Conservation (phyloP, 768 basidiomycete species). For the Rhizopogon vinicolor region DNA sequence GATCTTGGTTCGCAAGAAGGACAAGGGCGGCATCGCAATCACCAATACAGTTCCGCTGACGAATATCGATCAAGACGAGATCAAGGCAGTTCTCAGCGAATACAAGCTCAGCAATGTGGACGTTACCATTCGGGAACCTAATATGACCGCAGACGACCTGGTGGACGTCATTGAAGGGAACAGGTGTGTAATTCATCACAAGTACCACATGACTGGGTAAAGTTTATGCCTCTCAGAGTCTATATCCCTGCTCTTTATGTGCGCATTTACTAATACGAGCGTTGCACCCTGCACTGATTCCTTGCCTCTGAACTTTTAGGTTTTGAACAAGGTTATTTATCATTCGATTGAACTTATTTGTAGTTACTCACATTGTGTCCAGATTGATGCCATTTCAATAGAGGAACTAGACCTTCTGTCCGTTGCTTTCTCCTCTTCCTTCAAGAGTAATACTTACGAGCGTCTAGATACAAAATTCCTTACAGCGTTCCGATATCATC, state of each 20-base stretch:
- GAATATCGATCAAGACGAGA: constrained; percentile 93
- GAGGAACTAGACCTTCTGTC: constrained; percentile 93
- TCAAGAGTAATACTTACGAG: not conserved
- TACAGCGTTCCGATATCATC: constrained; percentile 94
- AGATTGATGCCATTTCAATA: constrained; percentile 98
- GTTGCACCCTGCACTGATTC: not conserved
- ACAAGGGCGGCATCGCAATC: constrained; percentile 89
- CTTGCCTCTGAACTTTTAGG: constrained; percentile 32
- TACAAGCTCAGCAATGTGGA: constrained; percentile 88
- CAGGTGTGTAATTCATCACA: constrained; percentile 37
- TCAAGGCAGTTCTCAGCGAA: constrained; percentile 91
- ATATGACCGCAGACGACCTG: constrained; percentile 90
- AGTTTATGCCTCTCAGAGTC: constrained; percentile 46
- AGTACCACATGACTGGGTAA: not conserved
- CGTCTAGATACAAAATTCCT: constrained; percentile 83
- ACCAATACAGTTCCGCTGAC: constrained; percentile 96
- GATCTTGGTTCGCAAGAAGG: constrained; percentile 78
- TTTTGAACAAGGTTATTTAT: constrained; percentile 71
- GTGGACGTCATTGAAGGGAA: constrained; percentile 98
- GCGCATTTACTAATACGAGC: constrained; percentile 22
- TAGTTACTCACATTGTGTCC: constrained; percentile 4
- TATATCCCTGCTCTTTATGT: constrained; percentile 93
- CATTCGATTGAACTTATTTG: not conserved
- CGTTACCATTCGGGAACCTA: constrained; percentile 88
- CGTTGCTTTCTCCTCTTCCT: constrained; percentile 18